These are phyloP conservation scores for Ulota crispa DNA, from an alignment of 225 moss, liverwort and hornwort species.

Conservation along the genomic window DNA sequence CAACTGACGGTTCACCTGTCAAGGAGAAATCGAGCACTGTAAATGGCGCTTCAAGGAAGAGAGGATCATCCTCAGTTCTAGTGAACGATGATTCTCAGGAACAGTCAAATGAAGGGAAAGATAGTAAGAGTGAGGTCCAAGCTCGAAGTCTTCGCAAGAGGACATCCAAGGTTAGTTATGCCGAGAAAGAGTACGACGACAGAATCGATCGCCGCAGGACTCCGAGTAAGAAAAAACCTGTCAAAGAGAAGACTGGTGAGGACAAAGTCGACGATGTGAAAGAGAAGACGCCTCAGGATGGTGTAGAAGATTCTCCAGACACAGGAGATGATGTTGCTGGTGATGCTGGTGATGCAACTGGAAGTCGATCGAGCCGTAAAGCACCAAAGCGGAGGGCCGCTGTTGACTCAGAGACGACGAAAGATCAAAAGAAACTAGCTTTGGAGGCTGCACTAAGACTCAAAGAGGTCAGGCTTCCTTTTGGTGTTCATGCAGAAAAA, in stretches of 20 bases:
- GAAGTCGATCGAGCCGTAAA: constrained; percentile 23
- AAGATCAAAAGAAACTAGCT: constrained; percentile 39
- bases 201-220: constrained; percentile 37
- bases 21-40: constrained; percentile 12
- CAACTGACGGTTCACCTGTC: constrained; percentile 25
- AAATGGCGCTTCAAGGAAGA: constrained; percentile 43
- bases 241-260: constrained; percentile 33
- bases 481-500: constrained; percentile 1
- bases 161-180: constrained; percentile 46
- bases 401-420: constrained; percentile 10
- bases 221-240: constrained; percentile 33
- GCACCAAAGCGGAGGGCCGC: constrained; percentile 8
- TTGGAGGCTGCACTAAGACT: constrained; percentile 35
- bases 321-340: constrained; percentile 27
- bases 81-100: constrained; percentile 20
- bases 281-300: constrained; percentile 26
- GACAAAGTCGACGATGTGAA: constrained; percentile 33
- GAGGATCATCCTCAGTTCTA: constrained; percentile 32
- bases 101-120: constrained; percentile 26
- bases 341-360: constrained; percentile 30
- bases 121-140: constrained; percentile 22
- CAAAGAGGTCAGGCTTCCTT: constrained; percentile 34
- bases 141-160: constrained; percentile 48
- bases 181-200: constrained; percentile 34
- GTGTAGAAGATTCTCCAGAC: constrained; percentile 14